Evolutionary conservation across 305 asterid species (phyloP), one percentile per base, ranked within the genome.

Genomic region (Fraxinus greggii): DNA sequence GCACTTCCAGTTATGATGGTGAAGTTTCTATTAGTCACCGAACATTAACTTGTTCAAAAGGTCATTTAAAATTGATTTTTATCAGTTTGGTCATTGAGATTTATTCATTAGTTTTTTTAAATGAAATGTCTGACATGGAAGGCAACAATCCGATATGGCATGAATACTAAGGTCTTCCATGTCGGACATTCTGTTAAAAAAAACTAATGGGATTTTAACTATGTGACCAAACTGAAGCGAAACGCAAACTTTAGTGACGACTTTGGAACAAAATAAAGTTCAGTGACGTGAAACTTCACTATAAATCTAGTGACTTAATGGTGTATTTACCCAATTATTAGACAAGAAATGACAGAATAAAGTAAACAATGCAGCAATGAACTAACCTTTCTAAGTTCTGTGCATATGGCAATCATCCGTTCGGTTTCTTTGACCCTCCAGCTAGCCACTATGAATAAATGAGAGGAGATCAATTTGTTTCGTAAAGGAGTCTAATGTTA

Each of bases 371-470:
- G 32, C 42, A 59, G 81, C 84, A 80, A 82, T 32, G 35, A 19
- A 78, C 83, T 17, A 80, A 94, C 99, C 99, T 96, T 96, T 90
- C 98, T 89, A 35, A 96, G 97, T 83, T 94, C 98, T 6, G 99
- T 96, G 91, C 99, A 95, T 84, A 95, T 91, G 81, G 99, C 99
- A 72, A 95, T 94, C 99, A 95, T 95, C 74, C 98, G 88, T 84
- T 95, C 99, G 0, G 98, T 94, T 91, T 95, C 99, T 92, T 95
- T 95, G 63, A 95, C 99, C 87, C 99, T 96, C 99, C 99, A 96
- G 90, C 99, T 96, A 61, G 99, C 99, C 90, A 96, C 99, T 96
- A 92, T 54, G 35, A 84, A 77, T 23, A 79, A 33, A 80, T 21
- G 31, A 72, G 21, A 78, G 24, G 38, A 81, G 8, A 61, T 76